These are phyloP conservation scores for Xylaria longipes DNA, from an alignment of 495 filamentous ascomycete species.

Conservation along the genomic window DNA sequence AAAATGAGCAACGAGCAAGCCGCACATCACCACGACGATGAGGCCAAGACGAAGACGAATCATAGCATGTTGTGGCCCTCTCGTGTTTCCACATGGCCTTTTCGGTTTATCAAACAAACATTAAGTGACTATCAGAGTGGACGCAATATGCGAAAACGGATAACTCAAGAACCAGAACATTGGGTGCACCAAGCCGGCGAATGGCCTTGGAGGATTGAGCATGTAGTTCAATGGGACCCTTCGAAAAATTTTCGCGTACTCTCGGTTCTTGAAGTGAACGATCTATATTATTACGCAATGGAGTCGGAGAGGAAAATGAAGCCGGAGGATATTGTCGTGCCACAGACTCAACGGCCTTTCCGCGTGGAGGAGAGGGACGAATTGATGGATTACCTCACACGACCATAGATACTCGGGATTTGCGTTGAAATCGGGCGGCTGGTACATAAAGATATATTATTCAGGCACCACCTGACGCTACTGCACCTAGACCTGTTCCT, in stretches of 20 bases:
- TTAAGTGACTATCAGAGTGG: background rate
- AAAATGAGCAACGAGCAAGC: slow-evolving; percentile 2
- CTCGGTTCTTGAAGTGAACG: background rate
- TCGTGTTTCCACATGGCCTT: slow-evolving; percentile 1
- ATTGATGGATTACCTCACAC: background rate
- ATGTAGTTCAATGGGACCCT: background rate
- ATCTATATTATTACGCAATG: background rate
- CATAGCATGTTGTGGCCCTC: background rate
- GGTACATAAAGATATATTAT: background rate
- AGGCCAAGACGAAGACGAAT: background rate
- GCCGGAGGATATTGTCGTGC: background rate
- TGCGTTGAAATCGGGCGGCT: background rate
- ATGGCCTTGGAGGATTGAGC: background rate
- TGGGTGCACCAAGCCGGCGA: slow-evolving; percentile 7
- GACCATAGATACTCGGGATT: slow-evolving; percentile 10
- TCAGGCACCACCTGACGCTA: background rate
- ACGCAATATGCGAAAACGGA: slow-evolving; percentile 4
- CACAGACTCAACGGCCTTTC: background rate
- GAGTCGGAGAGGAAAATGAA: background rate
- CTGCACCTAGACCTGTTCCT: background rate
- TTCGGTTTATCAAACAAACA: background rate
- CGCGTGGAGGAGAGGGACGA: background rate
- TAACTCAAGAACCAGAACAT: slow-evolving; percentile 1
- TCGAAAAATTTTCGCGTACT: background rate
- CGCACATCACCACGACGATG: background rate